phyloP scores from a whole-genome alignment of 305 asterid species.

The Solanum hybrid region DNA sequence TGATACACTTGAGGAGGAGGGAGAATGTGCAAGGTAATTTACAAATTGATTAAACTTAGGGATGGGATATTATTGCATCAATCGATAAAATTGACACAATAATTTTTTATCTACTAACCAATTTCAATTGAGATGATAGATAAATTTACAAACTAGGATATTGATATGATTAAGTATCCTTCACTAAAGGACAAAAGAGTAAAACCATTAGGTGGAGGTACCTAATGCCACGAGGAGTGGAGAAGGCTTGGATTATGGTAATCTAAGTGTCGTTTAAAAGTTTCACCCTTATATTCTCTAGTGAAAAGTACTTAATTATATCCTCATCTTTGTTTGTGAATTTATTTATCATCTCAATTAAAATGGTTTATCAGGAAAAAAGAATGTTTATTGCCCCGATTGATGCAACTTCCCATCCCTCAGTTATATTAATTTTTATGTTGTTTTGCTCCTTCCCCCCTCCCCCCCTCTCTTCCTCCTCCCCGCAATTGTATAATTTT shows the following conservation, averaged over 20 bases:
- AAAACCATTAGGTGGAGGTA: not conserved
- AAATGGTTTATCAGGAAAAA: not conserved
- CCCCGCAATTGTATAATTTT: not conserved
- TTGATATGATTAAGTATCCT: too few species aligned
- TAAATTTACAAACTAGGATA: too few species aligned
- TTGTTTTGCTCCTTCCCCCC: not conserved
- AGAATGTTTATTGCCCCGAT: not conserved
- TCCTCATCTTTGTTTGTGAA: too few species aligned
- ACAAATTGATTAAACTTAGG: too few species aligned
- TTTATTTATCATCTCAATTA: too few species aligned
- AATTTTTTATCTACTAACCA: too few species aligned
- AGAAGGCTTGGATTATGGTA: not conserved
- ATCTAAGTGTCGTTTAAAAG: not conserved
- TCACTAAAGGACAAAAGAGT: not conserved
- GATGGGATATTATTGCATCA: too few species aligned
- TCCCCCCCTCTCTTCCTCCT: not conserved
- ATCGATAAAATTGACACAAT: not conserved
- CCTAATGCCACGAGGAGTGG: not conserved
- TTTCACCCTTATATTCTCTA: not conserved
- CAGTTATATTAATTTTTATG: too few species aligned
- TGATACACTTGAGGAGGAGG: too few species aligned
- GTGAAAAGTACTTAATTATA: not conserved
- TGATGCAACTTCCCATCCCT: not conserved
- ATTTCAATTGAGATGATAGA: not conserved
- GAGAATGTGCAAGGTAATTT: too few species aligned